These are phyloP conservation scores for Cordyceps militaris DNA, from an alignment of 2,329 filamentous ascomycete genomes.

Conservation along the genomic window DNA sequence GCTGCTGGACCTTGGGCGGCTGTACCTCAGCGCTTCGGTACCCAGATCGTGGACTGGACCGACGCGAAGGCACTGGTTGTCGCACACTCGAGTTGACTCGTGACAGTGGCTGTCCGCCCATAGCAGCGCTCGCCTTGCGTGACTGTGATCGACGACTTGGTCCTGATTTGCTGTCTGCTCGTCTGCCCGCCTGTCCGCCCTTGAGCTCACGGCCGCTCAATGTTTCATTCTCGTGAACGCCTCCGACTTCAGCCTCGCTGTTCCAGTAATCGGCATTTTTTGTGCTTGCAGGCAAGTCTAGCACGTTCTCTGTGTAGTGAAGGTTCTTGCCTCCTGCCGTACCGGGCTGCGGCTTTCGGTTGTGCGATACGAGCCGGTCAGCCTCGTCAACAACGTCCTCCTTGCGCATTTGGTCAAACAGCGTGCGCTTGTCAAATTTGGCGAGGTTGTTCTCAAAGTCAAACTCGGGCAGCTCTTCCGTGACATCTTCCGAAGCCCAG, in stretches of 20 bases:
- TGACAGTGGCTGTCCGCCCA: constrained; percentile 34
- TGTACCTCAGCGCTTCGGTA: constrained; percentile 27
- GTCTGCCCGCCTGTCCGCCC: constrained; percentile 42
- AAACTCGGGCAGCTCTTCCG: constrained; percentile 90
- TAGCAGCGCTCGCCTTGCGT: constrained; percentile 45
- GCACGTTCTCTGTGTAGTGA: constrained; percentile 85
- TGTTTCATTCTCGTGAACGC: constrained; percentile 34
- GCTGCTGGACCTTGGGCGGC: constrained; percentile 27
- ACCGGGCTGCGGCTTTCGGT: constrained; percentile 61
- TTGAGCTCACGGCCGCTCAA: constrained; percentile 44
- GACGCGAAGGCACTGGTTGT: constrained; percentile 25
- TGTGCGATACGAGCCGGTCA: constrained; percentile 84
- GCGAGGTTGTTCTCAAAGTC: constrained; percentile 85
- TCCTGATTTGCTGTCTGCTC: constrained; percentile 47
- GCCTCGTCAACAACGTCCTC: constrained; percentile 86
- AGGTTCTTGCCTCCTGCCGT: constrained; percentile 81
- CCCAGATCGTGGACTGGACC: constrained; percentile 25
- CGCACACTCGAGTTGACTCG: constrained; percentile 43
- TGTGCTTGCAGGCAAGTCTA: constrained; percentile 50
- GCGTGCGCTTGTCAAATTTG: constrained; percentile 87
- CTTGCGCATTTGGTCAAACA: constrained; percentile 87
- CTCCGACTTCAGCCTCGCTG: constrained; percentile 62
- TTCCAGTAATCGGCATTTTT: constrained; percentile 58
- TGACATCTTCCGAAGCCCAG: constrained; percentile 94
- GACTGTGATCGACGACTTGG: constrained; percentile 46